Evolutionary conservation across 1,284 basidiomycete genomes (phyloP), one percentile per base, ranked within the genome.

Genomic region (Ganoderma multipileum): DNA sequence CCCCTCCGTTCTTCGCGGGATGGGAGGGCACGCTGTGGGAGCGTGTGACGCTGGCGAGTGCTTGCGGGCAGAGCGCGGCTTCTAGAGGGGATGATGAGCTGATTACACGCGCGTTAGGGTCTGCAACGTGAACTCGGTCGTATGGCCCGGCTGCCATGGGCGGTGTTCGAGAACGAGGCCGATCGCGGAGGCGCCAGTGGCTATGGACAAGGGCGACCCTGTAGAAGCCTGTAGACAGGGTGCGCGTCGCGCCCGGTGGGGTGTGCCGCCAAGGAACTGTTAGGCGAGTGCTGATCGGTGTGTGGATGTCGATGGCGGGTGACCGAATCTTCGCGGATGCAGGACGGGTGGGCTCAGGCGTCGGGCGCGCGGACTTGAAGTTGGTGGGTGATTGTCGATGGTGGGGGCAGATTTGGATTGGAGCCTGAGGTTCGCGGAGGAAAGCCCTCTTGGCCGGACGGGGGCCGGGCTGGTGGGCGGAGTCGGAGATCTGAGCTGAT

Each of bases 381-480:
- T 52, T 52, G 52, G 28, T 26, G 52, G 52, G 47, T 18, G 62
- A 41, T 33, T 41, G 54, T 60, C 50, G 62, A 61, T 58, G 59
- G 57, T 58, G 59, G 57, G 20, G 38, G 62, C 30, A 42, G 39
- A 54, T 52, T 58, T 52, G 41, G 42, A 42, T 30, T 64, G 57
- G 58, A 72, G n/a, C n/a, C n/a, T n/a, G n/a, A n/a, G 67, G 67
- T 72, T 72, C 71, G 71, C 71, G 71, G 71, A 72, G 71, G 71
- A 36, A 50, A 11, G 47, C 38, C 26, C 36, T 23, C n/a, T 39
- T 41, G 23, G 20, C 41, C 23, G 44, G 55, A n/a, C 30, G 30
- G 57, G 42, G 58, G 64, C n/a, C 33, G 23, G 39, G 2, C n/a
- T 36, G 38, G 36, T 44, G 65, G 36, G 63, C 28, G 41, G 18